Percentiles rank a stretch among this genome's conserved stretches.
Conservation (phyloP, 2,329 filamentous ascomycete species). For the Hypoxylon sp. region DNA sequence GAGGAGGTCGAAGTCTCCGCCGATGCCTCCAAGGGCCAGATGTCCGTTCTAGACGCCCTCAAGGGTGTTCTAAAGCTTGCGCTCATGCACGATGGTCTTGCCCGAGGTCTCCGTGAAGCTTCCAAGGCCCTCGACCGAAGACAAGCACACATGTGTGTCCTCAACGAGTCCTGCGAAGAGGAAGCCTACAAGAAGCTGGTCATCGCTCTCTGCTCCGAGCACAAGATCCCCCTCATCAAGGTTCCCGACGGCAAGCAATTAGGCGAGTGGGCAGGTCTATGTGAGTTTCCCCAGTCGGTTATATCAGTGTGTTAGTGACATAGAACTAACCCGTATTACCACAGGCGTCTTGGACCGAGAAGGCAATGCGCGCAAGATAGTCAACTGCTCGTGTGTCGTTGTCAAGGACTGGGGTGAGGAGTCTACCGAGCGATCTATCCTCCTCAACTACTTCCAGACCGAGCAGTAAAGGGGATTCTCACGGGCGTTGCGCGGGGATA, state of each 20-base stretch:
- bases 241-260: conserved; percentile 99
- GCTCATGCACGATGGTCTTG: conserved; percentile 99
- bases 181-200: conserved; percentile 99
- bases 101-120: conserved; percentile 97
- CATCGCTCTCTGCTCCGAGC: conserved; percentile 97
- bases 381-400: conserved; percentile 99
- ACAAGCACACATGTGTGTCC: conserved; percentile 99
- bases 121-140: conserved; percentile 98
- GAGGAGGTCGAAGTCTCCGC: conserved; percentile 97
- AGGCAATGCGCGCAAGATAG: conserved; percentile 99
- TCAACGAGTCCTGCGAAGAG: conserved; percentile 99
- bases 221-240: conserved; percentile 99
- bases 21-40: conserved; percentile 91
- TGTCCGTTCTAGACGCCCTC: conserved; percentile 97
- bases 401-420: conserved; percentile 99
- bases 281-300: conserved; percentile 74
- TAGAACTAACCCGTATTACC: conserved; percentile 52
- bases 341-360: conserved; percentile 97
- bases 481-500: conserved; percentile 55
- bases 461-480: conserved; percentile 71
- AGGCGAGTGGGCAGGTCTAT: conserved; percentile 99
- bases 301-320: neutral
- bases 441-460: conserved; percentile 99
- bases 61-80: conserved; percentile 99
- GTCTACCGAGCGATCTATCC: conserved; percentile 97